phyloP scores from a whole-genome alignment of 2,329 filamentous ascomycete species.

The Paramyrothecium roridum region DNA sequence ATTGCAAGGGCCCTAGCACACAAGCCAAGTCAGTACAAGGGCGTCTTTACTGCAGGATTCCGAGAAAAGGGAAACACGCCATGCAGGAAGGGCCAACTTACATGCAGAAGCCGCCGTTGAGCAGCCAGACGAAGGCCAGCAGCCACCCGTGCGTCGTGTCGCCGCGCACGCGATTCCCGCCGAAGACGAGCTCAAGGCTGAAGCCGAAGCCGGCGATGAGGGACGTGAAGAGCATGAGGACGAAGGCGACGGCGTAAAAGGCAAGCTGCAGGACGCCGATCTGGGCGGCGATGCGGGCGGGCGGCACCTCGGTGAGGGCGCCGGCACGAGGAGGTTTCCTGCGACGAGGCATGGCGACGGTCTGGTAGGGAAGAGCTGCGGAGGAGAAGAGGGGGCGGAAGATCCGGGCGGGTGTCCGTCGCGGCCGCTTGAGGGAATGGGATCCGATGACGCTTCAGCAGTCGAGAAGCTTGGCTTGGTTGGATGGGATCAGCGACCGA shows the following conservation, averaged over 20 bases:
- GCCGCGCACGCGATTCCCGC: slow-evolving; percentile 56
- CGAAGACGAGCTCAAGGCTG: slow-evolving; percentile 51
- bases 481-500: background rate
- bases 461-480: background rate
- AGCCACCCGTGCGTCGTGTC: slow-evolving; percentile 63
- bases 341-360: slow-evolving; percentile 47
- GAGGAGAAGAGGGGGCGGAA: background rate
- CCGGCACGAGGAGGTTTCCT: slow-evolving; percentile 57
- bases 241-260: slow-evolving; percentile 49
- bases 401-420: too few species aligned
- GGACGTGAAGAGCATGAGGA: slow-evolving; percentile 55
- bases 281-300: slow-evolving; percentile 56
- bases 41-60: background rate
- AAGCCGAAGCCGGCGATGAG: slow-evolving; percentile 57
- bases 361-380: background rate
- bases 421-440: too few species aligned
- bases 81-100: slow-evolving; percentile 22
- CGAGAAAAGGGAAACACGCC: slow-evolving; percentile 3
- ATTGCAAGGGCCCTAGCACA: slow-evolving; percentile 71
- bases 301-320: slow-evolving; percentile 59
- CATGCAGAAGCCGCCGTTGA: slow-evolving; percentile 54
- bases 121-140: slow-evolving; percentile 53
- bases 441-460: too few species aligned
- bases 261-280: slow-evolving; percentile 54
- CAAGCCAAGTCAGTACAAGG: too few species aligned